phyloP scores from a whole-genome alignment of 1,284 basidiomycete species.

The Cystobasidium pallidum region DNA sequence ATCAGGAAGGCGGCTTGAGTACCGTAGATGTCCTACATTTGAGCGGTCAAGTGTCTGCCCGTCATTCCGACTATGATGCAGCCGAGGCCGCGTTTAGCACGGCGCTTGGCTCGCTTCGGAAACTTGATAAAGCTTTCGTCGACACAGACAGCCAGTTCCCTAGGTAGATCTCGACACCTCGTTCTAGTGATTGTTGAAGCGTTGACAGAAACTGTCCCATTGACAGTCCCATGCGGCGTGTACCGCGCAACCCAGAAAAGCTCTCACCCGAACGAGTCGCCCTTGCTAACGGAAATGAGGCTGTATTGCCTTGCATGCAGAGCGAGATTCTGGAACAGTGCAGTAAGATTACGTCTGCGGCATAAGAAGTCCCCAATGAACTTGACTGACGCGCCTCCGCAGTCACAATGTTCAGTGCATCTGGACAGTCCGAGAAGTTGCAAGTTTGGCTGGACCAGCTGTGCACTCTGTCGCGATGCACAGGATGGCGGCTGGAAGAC shows the following conservation, averaged over 20 bases:
- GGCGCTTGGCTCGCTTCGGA: conserved; percentile 11
- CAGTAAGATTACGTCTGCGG: conserved; percentile 18
- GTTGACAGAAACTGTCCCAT: not conserved
- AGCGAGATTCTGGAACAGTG: conserved; percentile 4
- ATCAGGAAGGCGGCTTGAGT: conserved; percentile 36
- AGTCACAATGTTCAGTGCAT: conserved; percentile 1
- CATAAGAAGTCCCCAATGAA: not conserved
- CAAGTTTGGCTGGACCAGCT: conserved; percentile 8
- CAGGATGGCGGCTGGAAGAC: conserved; percentile 59
- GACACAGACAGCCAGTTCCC: conserved; percentile 19
- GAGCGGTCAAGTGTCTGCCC: conserved; percentile 5
- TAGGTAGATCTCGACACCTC: not conserved
- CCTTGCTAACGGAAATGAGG: not conserved
- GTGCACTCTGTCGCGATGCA: not conserved
- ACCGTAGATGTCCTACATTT: conserved; percentile 18
- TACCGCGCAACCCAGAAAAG: not conserved
- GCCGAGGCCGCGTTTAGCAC: conserved; percentile 2
- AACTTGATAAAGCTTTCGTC: conserved; percentile 29
- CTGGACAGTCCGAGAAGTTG: not conserved
- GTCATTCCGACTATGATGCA: not conserved
- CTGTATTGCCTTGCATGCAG: conserved; percentile 23
- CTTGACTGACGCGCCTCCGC: not conserved
- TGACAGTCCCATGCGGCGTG: not conserved
- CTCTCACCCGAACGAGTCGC: not conserved
- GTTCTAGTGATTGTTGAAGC: no score